Conservation (phyloP, 306 rosid species). For the Pterocarpus macrocarpus region DNA sequence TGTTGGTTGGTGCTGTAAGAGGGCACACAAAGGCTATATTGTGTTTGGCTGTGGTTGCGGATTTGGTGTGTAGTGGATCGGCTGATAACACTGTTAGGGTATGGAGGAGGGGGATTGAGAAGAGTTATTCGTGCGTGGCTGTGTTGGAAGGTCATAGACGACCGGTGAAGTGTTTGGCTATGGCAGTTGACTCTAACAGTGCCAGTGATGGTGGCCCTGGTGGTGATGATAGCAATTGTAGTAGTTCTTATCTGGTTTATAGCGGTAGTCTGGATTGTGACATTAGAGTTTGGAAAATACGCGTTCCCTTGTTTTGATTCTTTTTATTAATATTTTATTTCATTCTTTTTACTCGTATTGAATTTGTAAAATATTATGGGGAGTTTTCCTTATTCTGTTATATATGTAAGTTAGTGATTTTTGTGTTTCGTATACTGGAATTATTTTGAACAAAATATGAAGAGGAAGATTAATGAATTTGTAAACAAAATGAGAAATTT, state of each 20-base stretch:
- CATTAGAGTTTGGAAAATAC: slow-evolving; percentile 67
- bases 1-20: slow-evolving; percentile 69
- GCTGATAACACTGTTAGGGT: slow-evolving; percentile 74
- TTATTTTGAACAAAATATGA: not conserved
- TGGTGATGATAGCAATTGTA: not conserved
- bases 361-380: not conserved
- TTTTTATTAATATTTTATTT: not conserved
- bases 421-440: too few species aligned
- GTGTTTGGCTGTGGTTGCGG: slow-evolving; percentile 65
- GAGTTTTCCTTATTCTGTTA: not conserved
- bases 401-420: too few species aligned
- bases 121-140: slow-evolving; percentile 62
- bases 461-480: not conserved
- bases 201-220: not conserved
- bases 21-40: slow-evolving; percentile 74
- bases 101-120: slow-evolving; percentile 64
- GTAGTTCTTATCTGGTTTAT: slow-evolving; percentile 59
- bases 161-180: slow-evolving; percentile 72
- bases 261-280: slow-evolving; percentile 77
- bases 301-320: slow-evolving; percentile 45
- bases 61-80: slow-evolving; percentile 79
- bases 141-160: slow-evolving; percentile 70
- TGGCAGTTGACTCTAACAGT: slow-evolving; percentile 36
- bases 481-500: not conserved
- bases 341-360: not conserved